Base-by-base conservation (phyloP, 164 flowering plant genomes). In the Akebia trifoliata region DNA sequence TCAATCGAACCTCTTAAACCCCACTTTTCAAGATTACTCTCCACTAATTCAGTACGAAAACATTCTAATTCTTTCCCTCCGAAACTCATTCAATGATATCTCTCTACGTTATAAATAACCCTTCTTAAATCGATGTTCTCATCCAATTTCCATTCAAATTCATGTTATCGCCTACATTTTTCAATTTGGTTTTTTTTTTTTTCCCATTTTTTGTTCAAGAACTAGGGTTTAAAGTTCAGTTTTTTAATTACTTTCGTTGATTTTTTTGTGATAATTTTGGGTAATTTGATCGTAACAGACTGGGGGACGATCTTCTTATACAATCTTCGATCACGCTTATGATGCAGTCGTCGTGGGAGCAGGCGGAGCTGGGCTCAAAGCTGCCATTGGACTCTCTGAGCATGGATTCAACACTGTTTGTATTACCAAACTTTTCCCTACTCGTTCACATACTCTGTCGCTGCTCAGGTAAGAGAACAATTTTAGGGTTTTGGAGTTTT, bases 351-450 rank as follows among this genome's bases (percentile, higher is more conserved):
- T 90, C 42, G 95, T 90, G 0, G 93, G 95, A 43, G 97, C 97
- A 6, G 97, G 95, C 17, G 97, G 95, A 43, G 95, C 97, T 0
- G 97, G 95, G 44, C 78, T 90, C n/a, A 71, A 92, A 64, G 97
- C 97, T 3, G 95, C 95, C 20, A 85, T 90, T 37, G 97, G 97
- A 17, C 71, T 90, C 0, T 85, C 97, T 4, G 95, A 90, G 78
- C 92, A 90, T 73, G 97, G 95, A 36, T 90, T 90, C 68, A 86
- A 87, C 50, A 87, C 97, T 25, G 97, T 90, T 70, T 90, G 97
- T 73, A 81, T 90, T 64, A 90, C 97, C 46, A 90, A 90, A 78
- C 92, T 90, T 34, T 87, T 87, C 40, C 97, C 97, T 0, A 87
- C 95, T 28, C 84, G 90, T 4, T 90, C 97, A 1, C 97, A 90